phyloP scores from a whole-genome alignment of 2,329 filamentous ascomycete species.

The Clarireedia hainanense region DNA sequence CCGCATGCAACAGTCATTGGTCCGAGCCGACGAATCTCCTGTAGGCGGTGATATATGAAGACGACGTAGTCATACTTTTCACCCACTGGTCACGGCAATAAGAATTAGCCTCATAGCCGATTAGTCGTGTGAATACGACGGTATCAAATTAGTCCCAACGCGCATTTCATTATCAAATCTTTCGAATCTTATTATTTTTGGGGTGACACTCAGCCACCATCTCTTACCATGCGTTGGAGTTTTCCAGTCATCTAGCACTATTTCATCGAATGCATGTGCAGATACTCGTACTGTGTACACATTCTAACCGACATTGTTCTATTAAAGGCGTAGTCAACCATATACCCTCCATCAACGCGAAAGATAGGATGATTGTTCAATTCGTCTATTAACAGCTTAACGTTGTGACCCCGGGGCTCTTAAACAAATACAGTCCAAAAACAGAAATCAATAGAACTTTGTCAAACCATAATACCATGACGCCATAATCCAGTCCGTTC shows the following conservation, averaged over 20 bases:
- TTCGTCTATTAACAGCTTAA: not conserved
- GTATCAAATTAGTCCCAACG: not conserved
- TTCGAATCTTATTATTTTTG: not conserved
- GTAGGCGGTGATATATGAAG: not conserved
- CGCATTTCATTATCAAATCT: not conserved
- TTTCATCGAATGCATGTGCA: too few relatives aligned
- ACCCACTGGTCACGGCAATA: conserved; percentile 1
- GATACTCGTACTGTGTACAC: too few relatives aligned
- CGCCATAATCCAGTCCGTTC: not conserved
- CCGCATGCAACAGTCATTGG: conserved; percentile 2
- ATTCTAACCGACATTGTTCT: too few relatives aligned
- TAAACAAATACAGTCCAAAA: not conserved
- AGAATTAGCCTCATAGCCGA: not conserved
- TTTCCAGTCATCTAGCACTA: too few relatives aligned
- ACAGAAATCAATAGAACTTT: not conserved
- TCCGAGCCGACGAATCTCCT: not conserved
- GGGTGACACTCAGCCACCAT: not conserved
- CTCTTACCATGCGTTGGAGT: too few relatives aligned
- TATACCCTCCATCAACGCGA: not conserved
- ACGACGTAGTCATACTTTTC: not conserved
- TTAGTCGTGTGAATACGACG: not conserved
- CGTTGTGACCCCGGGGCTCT: not conserved
- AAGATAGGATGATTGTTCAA: not conserved
- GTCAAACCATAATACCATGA: not conserved
- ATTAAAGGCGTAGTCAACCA: not conserved